Evolutionary conservation across 163 green algal genomes (phyloP).

Genomic region (Scenedesmus sp.): DNA sequence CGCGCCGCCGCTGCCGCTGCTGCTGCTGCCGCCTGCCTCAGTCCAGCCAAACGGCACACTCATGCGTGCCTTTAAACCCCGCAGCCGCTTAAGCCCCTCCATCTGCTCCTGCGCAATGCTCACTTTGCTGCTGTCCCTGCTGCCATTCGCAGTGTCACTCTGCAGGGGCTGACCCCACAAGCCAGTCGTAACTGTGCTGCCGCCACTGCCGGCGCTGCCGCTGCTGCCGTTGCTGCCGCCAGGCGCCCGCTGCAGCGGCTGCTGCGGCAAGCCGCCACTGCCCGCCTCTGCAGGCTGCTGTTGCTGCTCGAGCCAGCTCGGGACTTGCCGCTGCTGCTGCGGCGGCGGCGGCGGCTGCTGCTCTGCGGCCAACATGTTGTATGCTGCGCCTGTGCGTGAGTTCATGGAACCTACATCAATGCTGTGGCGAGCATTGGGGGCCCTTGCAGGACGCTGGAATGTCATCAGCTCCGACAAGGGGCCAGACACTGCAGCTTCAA

Average conservation of each 20-base stretch:
- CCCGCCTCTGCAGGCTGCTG: not conserved
- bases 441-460: not conserved
- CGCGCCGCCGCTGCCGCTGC: not conserved
- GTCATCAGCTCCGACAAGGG: not conserved
- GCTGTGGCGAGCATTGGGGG: not conserved
- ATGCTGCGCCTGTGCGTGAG: not conserved
- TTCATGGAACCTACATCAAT: not conserved
- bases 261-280: not conserved
- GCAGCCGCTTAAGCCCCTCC: conserved; percentile 30
- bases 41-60: not conserved
- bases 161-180: not conserved
- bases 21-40: not conserved
- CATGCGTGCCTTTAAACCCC: conserved; percentile 12
- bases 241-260: not conserved
- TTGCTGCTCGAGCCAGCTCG: not conserved
- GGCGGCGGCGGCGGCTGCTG: not conserved
- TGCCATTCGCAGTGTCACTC: not conserved
- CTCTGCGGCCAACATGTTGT: not conserved
- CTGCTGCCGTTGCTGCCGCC: not conserved
- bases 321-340: not conserved
- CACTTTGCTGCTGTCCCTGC: not conserved
- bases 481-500: not conserved
- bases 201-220: not conserved
- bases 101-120: conserved; percentile 44
- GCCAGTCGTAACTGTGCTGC: not conserved